Evolutionary conservation across 257 asterid species (phyloP).

Genomic region (Petunia axillaris): DNA sequence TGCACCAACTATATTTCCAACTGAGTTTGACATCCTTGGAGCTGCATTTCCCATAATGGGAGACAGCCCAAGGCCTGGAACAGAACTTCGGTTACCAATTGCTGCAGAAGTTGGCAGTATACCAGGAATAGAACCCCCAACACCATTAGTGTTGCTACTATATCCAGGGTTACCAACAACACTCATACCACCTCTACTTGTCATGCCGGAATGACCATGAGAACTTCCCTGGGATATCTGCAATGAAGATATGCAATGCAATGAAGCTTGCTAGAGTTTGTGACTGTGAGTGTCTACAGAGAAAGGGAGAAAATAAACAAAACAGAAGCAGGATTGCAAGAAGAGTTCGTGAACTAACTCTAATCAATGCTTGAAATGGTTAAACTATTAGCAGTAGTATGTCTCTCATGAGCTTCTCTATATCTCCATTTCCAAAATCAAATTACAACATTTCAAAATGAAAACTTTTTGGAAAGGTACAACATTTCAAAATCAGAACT

Average conservation of each 20-base stretch:
- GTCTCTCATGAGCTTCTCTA: background rate
- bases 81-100: conserved; percentile 73
- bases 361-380: background rate
- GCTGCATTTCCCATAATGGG: conserved; percentile 82
- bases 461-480: background rate
- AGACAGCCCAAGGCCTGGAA: conserved; percentile 84
- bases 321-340: background rate
- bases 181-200: conserved; percentile 78
- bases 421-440: background rate
- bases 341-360: background rate
- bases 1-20: conserved; percentile 85
- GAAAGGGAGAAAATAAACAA: background rate
- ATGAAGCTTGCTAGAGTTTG: conserved; percentile 1
- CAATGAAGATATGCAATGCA: conserved; percentile 23
- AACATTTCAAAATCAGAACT: background rate
- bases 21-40: conserved; percentile 76
- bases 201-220: conserved; percentile 89
- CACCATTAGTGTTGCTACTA: conserved; percentile 67
- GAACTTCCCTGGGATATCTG: conserved; percentile 90
- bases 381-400: background rate
- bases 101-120: conserved; percentile 85
- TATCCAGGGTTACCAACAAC: conserved; percentile 89
- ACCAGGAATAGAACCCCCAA: conserved; percentile 95
- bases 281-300: background rate
- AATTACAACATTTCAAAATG: background rate